phyloP scores from a whole-genome alignment of 2,329 filamentous ascomycete genomes.

The Fonsecaea nubica region DNA sequence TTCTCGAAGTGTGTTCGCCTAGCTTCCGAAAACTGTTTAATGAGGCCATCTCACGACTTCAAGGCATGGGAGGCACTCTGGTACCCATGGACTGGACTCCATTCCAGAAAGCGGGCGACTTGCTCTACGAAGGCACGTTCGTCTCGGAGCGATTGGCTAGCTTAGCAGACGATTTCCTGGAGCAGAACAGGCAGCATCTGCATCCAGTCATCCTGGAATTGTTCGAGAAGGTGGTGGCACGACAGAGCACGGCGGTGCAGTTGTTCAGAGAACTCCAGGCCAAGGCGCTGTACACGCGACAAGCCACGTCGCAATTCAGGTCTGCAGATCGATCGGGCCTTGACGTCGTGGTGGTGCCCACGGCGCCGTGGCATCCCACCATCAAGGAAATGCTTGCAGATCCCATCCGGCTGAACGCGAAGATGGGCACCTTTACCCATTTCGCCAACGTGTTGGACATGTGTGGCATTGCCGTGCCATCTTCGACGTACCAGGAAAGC shows the following conservation, averaged over 20 bases:
- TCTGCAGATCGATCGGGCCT: constrained; percentile 43
- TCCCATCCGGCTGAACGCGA: constrained; percentile 62
- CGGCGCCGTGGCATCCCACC: constrained; percentile 60
- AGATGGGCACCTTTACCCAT: constrained; percentile 64
- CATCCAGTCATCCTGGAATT: constrained; percentile 59
- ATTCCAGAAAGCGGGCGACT: constrained; percentile 60
- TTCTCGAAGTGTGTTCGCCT: constrained; percentile 52
- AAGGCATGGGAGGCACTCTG: constrained; percentile 52
- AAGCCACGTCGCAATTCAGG: constrained; percentile 28
- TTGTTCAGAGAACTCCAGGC: constrained; percentile 58
- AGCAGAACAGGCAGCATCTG: constrained; percentile 48
- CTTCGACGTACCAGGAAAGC: constrained; percentile 46
- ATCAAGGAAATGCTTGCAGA: constrained; percentile 59
- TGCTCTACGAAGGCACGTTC: constrained; percentile 65
- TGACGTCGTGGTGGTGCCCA: constrained; percentile 62
- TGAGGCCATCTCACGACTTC: constrained; percentile 49
- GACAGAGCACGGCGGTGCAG: constrained; percentile 53
- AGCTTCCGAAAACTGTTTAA: constrained; percentile 53
- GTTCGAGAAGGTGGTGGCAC: constrained; percentile 50
- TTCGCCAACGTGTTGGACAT: constrained; percentile 68
- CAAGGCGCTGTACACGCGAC: constrained; percentile 47
- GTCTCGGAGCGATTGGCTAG: constrained; percentile 62
- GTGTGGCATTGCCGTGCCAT: constrained; percentile 61
- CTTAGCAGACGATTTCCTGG: constrained; percentile 49
- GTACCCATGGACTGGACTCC: constrained; percentile 55